Base-by-base conservation (phyloP, 2,329 filamentous ascomycete genomes). In the Orbilia oligospora region DNA sequence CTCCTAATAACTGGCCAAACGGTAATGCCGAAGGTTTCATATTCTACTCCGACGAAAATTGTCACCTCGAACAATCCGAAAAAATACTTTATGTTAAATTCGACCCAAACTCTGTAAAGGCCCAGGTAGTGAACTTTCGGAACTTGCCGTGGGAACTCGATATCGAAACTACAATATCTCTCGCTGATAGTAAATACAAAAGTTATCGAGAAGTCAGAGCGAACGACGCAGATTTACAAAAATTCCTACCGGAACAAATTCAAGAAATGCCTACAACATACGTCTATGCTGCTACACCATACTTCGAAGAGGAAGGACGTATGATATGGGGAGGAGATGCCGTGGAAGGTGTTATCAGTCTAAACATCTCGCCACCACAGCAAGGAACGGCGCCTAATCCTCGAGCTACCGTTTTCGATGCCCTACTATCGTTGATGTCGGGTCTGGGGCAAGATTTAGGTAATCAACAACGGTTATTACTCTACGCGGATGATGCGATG, bases 11-110 rank as follows among this genome's bases (percentile, higher is more conserved):
- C n/a, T 4, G 44, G 14, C 33, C 46, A 0, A 49, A 66, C 10
- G 71, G 66, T 4, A 51, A 76, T n/a, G 49, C 71, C 6, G 30
- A 65, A 22, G 65, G 65, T 1, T 76, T 76, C n/a, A 55, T 70
- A 27, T 76, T 76, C 48, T 76, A 76, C 38, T 44, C 53, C 27
- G 71, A 69, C 27, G 18, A 22, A 5, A 41, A 64, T 24, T 76
- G 65, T 48, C 12, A 9, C 0, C 41, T 58, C 30, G 22, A 12
- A 18, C 24, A 56, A 30, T 69, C 71, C 3, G 36, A 46, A 0
- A 56, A 66, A 16, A 55, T 70, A 12, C 20, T 76, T 22, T 66
- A 76, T 33, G 36, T 76, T 18, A 46, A 53, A 33, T 76, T 76
- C 56, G 38, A 70, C 27, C 27, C 36, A 1, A 14, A 2, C 3